Evolutionary conservation across 2,329 filamentous ascomycete genomes (phyloP).

Genomic region (Aspergillus sp.): DNA sequence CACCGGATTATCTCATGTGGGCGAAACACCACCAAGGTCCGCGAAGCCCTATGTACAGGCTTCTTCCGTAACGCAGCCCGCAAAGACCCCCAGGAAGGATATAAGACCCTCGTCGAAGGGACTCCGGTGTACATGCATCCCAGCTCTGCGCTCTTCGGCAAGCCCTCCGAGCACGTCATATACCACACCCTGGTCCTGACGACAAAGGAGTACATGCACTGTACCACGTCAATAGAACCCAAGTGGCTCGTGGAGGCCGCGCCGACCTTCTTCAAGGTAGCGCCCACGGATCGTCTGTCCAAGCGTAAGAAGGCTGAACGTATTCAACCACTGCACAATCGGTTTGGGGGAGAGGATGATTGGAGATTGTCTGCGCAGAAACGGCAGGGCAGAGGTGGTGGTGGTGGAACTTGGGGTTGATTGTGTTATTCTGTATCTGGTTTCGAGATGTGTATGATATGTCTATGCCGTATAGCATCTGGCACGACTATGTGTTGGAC

Average conservation of each 20-base stretch:
- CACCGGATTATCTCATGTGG: slow-evolving; percentile 78
- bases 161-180: slow-evolving; percentile 92
- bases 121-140: slow-evolving; percentile 95
- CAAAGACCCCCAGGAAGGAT: slow-evolving; percentile 93
- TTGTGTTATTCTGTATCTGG: slow-evolving; percentile 4
- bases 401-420: slow-evolving; percentile 82
- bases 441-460: slow-evolving; percentile 3
- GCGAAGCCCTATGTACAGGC: slow-evolving; percentile 80
- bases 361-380: slow-evolving; percentile 88
- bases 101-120: slow-evolving; percentile 93
- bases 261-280: slow-evolving; percentile 98
- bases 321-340: slow-evolving; percentile 91
- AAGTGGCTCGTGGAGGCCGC: slow-evolving; percentile 91
- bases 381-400: slow-evolving; percentile 72
- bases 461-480: no score
- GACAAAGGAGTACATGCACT: slow-evolving; percentile 96
- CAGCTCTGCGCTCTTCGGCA: slow-evolving; percentile 83
- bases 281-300: slow-evolving; percentile 72
- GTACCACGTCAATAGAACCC: slow-evolving; percentile 84
- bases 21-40: slow-evolving; percentile 74
- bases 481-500: not conserved
- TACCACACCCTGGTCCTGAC: slow-evolving; percentile 58
- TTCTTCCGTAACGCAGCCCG: slow-evolving; percentile 94
- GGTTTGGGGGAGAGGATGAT: slow-evolving; percentile 85
- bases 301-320: slow-evolving; percentile 91